Percentiles rank a stretch among this genome's conserved stretches.
Conservation (phyloP, 352 stramenopile species). For the Thraustochytrium sp. region DNA sequence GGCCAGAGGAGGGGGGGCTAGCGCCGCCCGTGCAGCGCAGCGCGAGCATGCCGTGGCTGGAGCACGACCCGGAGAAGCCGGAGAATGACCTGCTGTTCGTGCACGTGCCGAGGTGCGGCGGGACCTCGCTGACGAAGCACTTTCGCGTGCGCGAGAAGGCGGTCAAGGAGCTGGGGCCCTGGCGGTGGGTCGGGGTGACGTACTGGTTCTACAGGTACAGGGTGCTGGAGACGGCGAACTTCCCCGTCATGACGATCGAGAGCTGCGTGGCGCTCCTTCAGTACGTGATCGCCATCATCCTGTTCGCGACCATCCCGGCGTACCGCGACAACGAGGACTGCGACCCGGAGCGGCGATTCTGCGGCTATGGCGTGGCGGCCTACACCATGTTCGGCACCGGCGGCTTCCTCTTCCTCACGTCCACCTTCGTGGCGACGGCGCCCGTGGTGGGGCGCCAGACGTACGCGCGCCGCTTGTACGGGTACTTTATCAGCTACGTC, state of each 20-base stretch:
- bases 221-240: conserved; percentile 55
- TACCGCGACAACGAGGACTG: background rate
- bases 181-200: conserved; percentile 48
- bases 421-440: conserved; percentile 53
- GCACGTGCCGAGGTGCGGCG: conserved; percentile 55
- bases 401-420: conserved; percentile 49
- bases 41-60: conserved; percentile 53
- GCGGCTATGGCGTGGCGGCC: background rate
- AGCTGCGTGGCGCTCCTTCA: conserved; percentile 47
- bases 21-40: too few relatives aligned
- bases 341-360: background rate
- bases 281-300: conserved; percentile 29
- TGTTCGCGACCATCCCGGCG: background rate
- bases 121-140: conserved; percentile 56
- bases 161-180: background rate
- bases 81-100: conserved; percentile 54
- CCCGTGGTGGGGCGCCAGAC: conserved; percentile 51
- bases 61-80: conserved; percentile 49
- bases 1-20: too few relatives aligned
- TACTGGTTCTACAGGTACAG: conserved; percentile 55
- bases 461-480: conserved; percentile 49
- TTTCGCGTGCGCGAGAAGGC: conserved; percentile 50
- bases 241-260: conserved; percentile 52
- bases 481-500: conserved; percentile 52
- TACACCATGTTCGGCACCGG: conserved; percentile 9